Conservation (phyloP, 768 basidiomycete species). For the Boletus rubroflammeus region DNA sequence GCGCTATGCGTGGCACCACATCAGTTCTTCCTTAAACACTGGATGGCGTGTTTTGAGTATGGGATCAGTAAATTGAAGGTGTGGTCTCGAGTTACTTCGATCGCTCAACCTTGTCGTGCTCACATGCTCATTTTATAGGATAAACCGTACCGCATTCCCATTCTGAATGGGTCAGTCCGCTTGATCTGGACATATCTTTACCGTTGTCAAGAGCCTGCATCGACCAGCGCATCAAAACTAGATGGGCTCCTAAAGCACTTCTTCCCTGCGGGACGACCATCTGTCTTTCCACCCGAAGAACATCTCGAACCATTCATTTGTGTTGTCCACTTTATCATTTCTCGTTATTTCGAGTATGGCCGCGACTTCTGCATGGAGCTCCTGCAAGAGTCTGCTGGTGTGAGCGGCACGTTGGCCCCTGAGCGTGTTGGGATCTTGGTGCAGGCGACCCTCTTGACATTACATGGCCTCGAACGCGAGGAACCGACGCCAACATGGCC, state of each 20-base stretch:
- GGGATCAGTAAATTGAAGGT: conserved; percentile 82
- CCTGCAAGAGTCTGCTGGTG: conserved; percentile 61
- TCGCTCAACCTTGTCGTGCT: conserved; percentile 2
- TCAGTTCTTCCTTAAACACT: conserved; percentile 79
- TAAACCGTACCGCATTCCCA: conserved; percentile 60
- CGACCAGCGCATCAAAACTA: conserved; percentile 76
- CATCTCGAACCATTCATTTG: conserved; percentile 73
- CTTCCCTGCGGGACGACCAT: conserved; percentile 67
- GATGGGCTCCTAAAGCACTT: conserved; percentile 73
- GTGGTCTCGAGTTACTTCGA: conserved; percentile 1
- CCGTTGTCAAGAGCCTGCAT: conserved; percentile 80
- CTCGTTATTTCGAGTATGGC: conserved; percentile 82
- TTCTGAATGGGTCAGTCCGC: conserved; percentile 80
- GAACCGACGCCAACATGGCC: conserved; percentile 74
- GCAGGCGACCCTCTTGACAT: conserved; percentile 71
- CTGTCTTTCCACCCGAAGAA: conserved; percentile 66
- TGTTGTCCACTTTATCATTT: conserved; percentile 78
- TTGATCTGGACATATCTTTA: conserved; percentile 95
- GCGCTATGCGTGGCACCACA: conserved; percentile 85
- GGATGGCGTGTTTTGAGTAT: conserved; percentile 70
- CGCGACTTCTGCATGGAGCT: conserved; percentile 77
- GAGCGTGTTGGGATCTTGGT: conserved; percentile 74
- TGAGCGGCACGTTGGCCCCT: conserved; percentile 50
- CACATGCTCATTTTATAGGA: conserved; percentile 49
- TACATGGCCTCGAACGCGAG: conserved; percentile 72